Conservation (phyloP, 441 rosid genomes). For the Hura crepitans region DNA sequence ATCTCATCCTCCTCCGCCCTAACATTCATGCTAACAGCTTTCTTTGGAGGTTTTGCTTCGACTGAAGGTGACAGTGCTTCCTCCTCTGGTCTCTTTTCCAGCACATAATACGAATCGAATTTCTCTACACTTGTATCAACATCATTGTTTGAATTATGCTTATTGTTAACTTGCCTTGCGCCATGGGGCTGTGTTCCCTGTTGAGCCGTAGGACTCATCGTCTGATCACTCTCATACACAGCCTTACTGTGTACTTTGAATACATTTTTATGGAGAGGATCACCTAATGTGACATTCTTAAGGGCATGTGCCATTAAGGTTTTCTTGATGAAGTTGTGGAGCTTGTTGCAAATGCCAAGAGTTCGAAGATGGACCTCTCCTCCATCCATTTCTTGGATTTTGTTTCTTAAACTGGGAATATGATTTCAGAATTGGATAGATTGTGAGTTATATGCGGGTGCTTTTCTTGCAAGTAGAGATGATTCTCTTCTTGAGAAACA, state of each 20-base stretch:
- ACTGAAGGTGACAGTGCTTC: constrained; percentile 18
- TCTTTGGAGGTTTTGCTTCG: constrained; percentile 36
- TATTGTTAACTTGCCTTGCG: background rate
- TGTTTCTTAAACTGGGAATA: background rate
- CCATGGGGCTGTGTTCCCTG: constrained; percentile 11
- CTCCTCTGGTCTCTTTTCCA: constrained; percentile 16
- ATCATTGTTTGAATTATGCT: background rate
- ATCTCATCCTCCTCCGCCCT: constrained; percentile 34
- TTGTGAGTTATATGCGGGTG: background rate
- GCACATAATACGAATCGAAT: background rate
- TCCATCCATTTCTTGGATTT: constrained; percentile 33
- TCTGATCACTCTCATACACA: background rate
- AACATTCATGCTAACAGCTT: constrained; percentile 52
- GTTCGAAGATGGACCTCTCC: constrained; percentile 23
- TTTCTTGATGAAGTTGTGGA: constrained; percentile 37
- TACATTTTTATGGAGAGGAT: constrained; percentile 6
- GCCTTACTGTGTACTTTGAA: constrained; percentile 3
- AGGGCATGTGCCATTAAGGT: constrained; percentile 28
- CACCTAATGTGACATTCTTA: constrained; percentile 36
- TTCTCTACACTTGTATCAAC: no score
- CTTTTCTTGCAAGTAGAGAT: constrained; percentile 31
- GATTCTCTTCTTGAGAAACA: constrained; percentile 20
- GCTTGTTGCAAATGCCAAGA: constrained; percentile 34
- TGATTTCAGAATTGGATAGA: background rate
- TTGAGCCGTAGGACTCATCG: constrained; percentile 7